Percentiles rank a stretch among this genome's conserved stretches.
phyloP scores from a whole-genome alignment of 2,329 filamentous ascomycete genomes.

The Cladosporium halotolerans region DNA sequence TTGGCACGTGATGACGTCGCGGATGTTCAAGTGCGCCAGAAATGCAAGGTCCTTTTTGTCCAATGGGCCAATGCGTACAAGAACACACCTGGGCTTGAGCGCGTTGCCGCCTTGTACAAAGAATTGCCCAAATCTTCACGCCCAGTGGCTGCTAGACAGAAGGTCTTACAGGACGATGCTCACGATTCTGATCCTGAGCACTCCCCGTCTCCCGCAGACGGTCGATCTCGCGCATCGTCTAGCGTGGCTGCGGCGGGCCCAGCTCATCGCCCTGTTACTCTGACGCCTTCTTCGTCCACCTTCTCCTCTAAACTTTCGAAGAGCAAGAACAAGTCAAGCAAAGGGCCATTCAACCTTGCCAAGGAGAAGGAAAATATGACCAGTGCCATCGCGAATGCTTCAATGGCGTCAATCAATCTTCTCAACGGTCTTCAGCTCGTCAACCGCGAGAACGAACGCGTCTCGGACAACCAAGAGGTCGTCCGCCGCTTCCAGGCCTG shows the following conservation, averaged over 20 bases:
- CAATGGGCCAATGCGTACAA: conserved; percentile 83
- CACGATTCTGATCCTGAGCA: conserved; percentile 50
- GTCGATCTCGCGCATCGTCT: conserved; percentile 15
- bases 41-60: conserved; percentile 79
- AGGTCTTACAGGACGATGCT: conserved; percentile 75
- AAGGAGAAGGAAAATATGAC: conserved; percentile 84
- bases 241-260: conserved; percentile 14
- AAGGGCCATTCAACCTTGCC: conserved; percentile 71
- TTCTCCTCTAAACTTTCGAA: conserved; percentile 28
- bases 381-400: conserved; percentile 79
- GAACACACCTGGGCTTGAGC: conserved; percentile 69
- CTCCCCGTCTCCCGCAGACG: neutral
- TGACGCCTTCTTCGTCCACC: conserved; percentile 24
- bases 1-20: conserved; percentile 79
- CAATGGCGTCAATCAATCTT: conserved; percentile 85
- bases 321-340: conserved; percentile 41
- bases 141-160: conserved; percentile 63
- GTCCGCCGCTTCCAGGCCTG: conserved; percentile 75
- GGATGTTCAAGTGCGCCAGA: conserved; percentile 77
- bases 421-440: conserved; percentile 81
- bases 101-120: conserved; percentile 71
- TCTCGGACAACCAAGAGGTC: conserved; percentile 75
- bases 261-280: conserved; percentile 25
- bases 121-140: conserved; percentile 62
- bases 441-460: conserved; percentile 80